Evolutionary conservation across 345 rosid genomes (phyloP).

Genomic region (Hibiscus mutabilis): DNA sequence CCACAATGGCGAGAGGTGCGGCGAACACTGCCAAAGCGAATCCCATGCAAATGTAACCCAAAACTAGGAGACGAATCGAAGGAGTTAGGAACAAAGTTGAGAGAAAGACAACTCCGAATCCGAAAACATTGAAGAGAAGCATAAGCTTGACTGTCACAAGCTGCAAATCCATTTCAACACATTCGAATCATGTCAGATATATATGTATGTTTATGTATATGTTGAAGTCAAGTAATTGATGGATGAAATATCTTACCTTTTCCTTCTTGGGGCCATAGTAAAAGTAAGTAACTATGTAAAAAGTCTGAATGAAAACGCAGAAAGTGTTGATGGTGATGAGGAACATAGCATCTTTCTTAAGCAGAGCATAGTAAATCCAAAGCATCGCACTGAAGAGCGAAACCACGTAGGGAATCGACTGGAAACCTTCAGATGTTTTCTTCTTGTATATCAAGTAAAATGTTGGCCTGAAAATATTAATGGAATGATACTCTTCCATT

Average conservation of each 20-base stretch:
- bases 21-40: conserved; percentile 62
- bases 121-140: conserved; percentile 43
- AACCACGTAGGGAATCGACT: conserved; percentile 64
- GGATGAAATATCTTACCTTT: conserved; percentile 27
- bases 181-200: not conserved
- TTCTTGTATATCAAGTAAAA: conserved; percentile 43
- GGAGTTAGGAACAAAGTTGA: conserved; percentile 40
- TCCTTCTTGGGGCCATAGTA: conserved; percentile 56
- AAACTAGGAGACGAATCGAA: conserved; percentile 30
- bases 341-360: conserved; percentile 29
- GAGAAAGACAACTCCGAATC: conserved; percentile 46
- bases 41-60: conserved; percentile 78
- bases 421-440: conserved; percentile 68
- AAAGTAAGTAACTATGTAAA: conserved; percentile 46
- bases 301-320: conserved; percentile 37
- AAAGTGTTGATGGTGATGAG: conserved; percentile 58
- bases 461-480: conserved; percentile 5
- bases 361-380: conserved; percentile 63
- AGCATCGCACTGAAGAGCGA: conserved; percentile 71
- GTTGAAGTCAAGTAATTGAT: not conserved
- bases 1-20: conserved; percentile 86
- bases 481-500: not conserved
- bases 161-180: conserved; percentile 26
- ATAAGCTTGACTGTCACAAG: conserved; percentile 40
- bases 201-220: not conserved